A percentile compares a stretch with the other conserved stretches of the same genome.
These are phyloP conservation scores for Penicillium hordei DNA, from an alignment of 2,329 filamentous ascomycete genomes.

Conservation along the genomic window DNA sequence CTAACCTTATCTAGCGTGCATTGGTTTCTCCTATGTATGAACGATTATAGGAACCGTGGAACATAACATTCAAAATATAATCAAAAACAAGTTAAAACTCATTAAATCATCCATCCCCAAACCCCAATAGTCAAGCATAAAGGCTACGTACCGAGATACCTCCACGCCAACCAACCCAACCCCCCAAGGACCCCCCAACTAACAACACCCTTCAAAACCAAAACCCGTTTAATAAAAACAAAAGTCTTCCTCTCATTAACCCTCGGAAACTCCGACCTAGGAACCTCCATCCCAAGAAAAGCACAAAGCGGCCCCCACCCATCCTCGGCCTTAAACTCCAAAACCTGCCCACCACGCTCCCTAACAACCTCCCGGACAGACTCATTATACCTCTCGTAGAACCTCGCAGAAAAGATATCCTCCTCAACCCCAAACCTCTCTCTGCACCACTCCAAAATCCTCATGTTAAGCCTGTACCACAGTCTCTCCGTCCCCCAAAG, in stretches of 20 bases:
- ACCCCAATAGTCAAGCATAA: too few relatives aligned
- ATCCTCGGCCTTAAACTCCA: conserved; percentile 11
- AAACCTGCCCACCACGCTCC: neutral
- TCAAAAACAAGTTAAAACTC: neutral
- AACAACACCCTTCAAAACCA: conserved; percentile 8
- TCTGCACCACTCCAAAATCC: conserved; percentile 6
- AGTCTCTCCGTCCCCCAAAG: conserved; percentile 5
- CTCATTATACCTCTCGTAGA: conserved; percentile 9
- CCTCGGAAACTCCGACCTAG: neutral
- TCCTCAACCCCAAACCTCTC: neutral
- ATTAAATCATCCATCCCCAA: neutral
- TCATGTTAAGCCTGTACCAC: conserved; percentile 11
- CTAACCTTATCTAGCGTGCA: neutral
- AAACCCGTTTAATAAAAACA: conserved; percentile 1
- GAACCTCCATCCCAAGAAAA: conserved; percentile 3
- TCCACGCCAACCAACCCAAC: conserved; percentile 1
- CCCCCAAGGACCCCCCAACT: conserved; percentile 5
- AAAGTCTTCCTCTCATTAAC: conserved; percentile 9
- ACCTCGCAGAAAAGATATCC: neutral
- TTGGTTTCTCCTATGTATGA: neutral
- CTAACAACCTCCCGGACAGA: neutral
- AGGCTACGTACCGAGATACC: neutral
- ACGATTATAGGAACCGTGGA: neutral
- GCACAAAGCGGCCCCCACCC: conserved; percentile 10
- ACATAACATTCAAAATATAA: neutral